These are phyloP conservation scores for Fraxinus greggii DNA, from an alignment of 305 asterid genomes.

Conservation along the genomic window DNA sequence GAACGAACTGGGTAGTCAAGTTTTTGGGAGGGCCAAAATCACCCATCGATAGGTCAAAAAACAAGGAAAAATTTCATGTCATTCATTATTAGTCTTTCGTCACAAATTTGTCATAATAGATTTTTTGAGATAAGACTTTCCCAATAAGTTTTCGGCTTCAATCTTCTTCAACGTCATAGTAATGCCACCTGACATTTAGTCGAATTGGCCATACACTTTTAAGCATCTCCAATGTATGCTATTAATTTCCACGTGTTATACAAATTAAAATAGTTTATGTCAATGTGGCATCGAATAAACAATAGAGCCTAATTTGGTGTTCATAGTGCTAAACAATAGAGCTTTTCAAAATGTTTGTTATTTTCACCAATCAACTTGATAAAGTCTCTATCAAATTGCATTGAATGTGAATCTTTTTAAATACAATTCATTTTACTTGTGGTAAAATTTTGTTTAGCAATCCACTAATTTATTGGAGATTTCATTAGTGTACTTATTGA, in stretches of 20 bases:
- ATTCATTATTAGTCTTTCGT: not conserved
- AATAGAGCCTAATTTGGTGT: not conserved
- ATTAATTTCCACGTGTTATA: not conserved
- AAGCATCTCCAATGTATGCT: not conserved
- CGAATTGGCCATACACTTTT: not conserved
- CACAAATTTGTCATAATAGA: not conserved
- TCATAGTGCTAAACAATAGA: not conserved
- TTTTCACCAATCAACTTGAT: no score
- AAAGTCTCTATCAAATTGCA: no score
- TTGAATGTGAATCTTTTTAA: no score
- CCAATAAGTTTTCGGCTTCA: not conserved
- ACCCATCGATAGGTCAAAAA: conserved; percentile 13
- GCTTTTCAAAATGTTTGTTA: not conserved
- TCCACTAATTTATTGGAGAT: not conserved
- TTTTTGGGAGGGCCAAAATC: conserved; percentile 26
- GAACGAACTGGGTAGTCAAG: conserved; percentile 17
- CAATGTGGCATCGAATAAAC: not conserved
- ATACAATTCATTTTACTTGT: no score
- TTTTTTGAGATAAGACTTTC: not conserved
- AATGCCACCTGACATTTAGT: not conserved
- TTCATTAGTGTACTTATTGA: not conserved
- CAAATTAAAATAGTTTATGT: not conserved
- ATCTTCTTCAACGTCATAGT: not conserved
- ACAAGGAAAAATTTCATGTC: not conserved
- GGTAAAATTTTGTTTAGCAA: not conserved